Evolutionary conservation across 148 eudicot species (phyloP).

Genomic region (Rhododendron molle): DNA sequence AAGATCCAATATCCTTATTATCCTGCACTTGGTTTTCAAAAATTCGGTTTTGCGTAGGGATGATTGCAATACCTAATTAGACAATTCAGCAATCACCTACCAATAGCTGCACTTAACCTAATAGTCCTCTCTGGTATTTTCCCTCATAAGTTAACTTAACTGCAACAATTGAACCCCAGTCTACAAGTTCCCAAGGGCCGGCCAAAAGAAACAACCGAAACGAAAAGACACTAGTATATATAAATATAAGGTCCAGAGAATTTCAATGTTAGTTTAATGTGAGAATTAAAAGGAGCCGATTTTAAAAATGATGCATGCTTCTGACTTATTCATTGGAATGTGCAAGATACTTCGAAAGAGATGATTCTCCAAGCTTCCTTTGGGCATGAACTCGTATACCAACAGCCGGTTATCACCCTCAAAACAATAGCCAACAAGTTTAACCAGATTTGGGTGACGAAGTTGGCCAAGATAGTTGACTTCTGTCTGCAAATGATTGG

Average conservation of each 20-base stretch:
- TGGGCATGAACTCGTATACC: slow-evolving; percentile 39
- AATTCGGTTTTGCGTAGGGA: background rate
- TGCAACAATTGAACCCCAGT: background rate
- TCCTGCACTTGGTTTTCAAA: background rate
- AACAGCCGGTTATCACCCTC: slow-evolving; percentile 38
- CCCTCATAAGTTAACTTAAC: too few relatives aligned
- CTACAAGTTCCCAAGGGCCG: background rate
- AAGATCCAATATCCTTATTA: background rate
- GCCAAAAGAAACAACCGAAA: background rate
- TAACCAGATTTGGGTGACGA: slow-evolving; percentile 38
- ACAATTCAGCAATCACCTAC: background rate
- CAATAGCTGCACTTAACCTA: background rate
- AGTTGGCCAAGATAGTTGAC: slow-evolving; percentile 37
- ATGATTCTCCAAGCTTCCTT: slow-evolving; percentile 42
- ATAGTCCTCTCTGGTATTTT: background rate
- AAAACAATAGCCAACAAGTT: slow-evolving; percentile 35
- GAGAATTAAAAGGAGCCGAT: background rate
- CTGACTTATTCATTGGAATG: background rate
- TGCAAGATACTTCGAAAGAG: slow-evolving; percentile 32
- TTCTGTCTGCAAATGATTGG: slow-evolving; percentile 32
- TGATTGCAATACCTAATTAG: background rate
- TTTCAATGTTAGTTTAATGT: background rate
- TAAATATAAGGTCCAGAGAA: background rate
- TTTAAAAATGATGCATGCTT: background rate
- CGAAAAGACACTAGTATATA: background rate